Percentiles rank a stretch among this genome's conserved stretches.
Evolutionary conservation across 78 protist species (phyloP).

Genomic region (Dictyostelium intermedium): DNA sequence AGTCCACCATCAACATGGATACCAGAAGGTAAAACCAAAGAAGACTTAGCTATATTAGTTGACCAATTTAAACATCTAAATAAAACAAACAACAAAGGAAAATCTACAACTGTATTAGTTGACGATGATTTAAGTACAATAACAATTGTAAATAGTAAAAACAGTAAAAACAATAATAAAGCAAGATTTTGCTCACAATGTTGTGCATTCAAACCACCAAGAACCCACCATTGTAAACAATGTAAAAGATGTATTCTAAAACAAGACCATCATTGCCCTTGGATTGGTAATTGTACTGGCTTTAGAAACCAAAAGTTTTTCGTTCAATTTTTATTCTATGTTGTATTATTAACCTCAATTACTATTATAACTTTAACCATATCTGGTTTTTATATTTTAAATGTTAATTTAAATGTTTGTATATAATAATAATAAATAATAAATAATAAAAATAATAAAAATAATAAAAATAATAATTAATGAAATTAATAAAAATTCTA

Average conservation of each 20-base stretch:
- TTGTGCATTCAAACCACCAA: slow-evolving; percentile 62
- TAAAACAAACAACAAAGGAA: not conserved
- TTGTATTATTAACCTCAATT: not conserved
- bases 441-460: too few species aligned
- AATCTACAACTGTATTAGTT: not conserved
- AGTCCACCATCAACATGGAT: not conserved
- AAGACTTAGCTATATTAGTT: not conserved
- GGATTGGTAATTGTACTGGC: slow-evolving; percentile 71
- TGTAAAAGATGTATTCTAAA: slow-evolving; percentile 89
- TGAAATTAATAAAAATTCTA: not conserved
- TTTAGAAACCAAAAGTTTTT: slow-evolving; percentile 47
- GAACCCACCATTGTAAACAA: slow-evolving; percentile 91
- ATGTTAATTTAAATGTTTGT: not conserved
- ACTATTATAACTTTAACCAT: not conserved
- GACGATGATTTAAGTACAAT: slow-evolving; percentile 5
- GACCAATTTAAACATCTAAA: not conserved
- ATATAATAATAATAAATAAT: not conserved
- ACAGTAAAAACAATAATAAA: not conserved
- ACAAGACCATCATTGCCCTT: slow-evolving; percentile 96
- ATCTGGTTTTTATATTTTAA: slow-evolving; percentile 15
- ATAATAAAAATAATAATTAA: too few species aligned
- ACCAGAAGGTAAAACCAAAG: slow-evolving; percentile 33
- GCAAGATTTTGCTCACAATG: slow-evolving; percentile 32
- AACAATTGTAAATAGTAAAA: not conserved
- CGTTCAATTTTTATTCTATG: slow-evolving; percentile 21